Percentiles rank a stretch among this genome's conserved stretches.
phyloP scores from a whole-genome alignment of 129 eudicot genomes.

The carrot (Daucus carota) region DNA sequence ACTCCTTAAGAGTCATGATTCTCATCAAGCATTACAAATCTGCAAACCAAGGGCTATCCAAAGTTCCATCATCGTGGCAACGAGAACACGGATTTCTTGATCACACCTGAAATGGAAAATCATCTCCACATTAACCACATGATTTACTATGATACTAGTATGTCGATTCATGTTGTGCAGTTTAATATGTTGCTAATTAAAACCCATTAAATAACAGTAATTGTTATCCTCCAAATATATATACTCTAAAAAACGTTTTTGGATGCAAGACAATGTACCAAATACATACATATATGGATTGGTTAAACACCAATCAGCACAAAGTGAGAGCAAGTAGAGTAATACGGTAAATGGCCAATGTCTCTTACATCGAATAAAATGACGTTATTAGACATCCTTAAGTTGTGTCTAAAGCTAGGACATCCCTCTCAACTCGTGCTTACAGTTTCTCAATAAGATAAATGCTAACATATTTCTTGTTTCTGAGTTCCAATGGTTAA shows the following conservation, averaged over 20 bases:
- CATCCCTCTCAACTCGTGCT: neutral
- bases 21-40: neutral
- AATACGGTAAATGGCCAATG: neutral
- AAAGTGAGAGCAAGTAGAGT: neutral
- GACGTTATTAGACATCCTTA: neutral
- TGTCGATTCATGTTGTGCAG: neutral
- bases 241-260: neutral
- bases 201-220: neutral
- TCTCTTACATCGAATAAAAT: neutral
- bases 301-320: neutral
- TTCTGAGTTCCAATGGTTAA: neutral
- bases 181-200: neutral
- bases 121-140: neutral
- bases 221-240: neutral
- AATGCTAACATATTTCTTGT: neutral
- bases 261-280: neutral
- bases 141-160: neutral
- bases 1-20: neutral
- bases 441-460: no score
- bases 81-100: conserved; percentile 18
- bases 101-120: conserved; percentile 15
- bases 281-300: no score
- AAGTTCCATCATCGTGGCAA: neutral
- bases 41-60: neutral
- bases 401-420: no score